Evolutionary conservation across 2,329 filamentous ascomycete species (phyloP), one percentile per base, ranked within the genome.

Genomic region (Elsinoe batatas): DNA sequence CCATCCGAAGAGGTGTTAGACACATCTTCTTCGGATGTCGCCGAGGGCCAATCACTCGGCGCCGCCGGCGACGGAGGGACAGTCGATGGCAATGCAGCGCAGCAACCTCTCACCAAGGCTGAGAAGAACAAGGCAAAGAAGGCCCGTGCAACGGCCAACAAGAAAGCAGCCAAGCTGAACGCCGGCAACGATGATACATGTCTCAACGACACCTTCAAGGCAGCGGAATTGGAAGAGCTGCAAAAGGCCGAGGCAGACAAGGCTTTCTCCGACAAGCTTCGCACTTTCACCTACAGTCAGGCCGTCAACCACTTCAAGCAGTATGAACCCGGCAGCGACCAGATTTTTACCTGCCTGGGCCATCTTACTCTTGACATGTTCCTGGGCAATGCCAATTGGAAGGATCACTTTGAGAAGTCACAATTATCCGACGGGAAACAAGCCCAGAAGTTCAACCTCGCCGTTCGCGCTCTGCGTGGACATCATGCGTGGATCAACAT

Each of bases 71-170:
- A 7, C 7, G 22, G 22, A 22, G 22, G 5, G 22, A 5, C 22
- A 22, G 17, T 11, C 18, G 15, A 18, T 2, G 40, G 6, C 53
- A 54, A 30, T 1, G 12, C 15, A 32, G 20, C 8, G 8, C 13
- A 10, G 12, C 36, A 13, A 13, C 13, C 33, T n/a, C 11, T 49
- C 13, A 67, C 58, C 1, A 69, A 65, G 58, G 62, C 62, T 18
- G 60, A 66, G 37, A 64, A 59, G 33, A 70, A 69, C 53, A 63
- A 68, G 13, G 59, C 60, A 6, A 69, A 67, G 55, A 61, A 61
- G 36, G 55, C 64, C n/a, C 49, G 49, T 2, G 49, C 49, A n/a
- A 53, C 38, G 36, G 49, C 49, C 32, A 38, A 37, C 33, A 49
- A 35, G 20, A 30, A 22, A 18, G 40, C 44, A 11, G 44, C 44